Base-by-base conservation (phyloP, 2,329 filamentous ascomycete genomes). In the Lachnellula cervina region DNA sequence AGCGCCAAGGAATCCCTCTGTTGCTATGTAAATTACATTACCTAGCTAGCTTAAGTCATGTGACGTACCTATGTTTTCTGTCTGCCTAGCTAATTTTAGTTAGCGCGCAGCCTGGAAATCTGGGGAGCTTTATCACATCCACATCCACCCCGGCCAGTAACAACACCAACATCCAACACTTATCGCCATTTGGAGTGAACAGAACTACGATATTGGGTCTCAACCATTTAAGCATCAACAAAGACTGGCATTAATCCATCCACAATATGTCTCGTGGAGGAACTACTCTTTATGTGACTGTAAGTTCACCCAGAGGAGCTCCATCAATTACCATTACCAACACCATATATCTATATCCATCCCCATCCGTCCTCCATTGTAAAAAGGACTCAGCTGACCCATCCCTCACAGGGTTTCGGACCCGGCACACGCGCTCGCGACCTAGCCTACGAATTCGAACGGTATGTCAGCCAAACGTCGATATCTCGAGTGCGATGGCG, bases 401-500 rank as follows among this genome's bases (percentile, higher is more conserved):
- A 8, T 46, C 32, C 43, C 44, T 11, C 3, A 49, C 44, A 69
- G 67, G 94, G 94, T 83, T 99, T 99, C 77, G 95, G 93, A 83
- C 91, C 96, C 77, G 91, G 93, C 76, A 97, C 93, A 75, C 90
- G 94, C 81, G 91, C 94, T 75, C 90, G 94, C 85, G 92, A 99
- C 82, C 89, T 97, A 75, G 91, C 93, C 80, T 97, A 96, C 89
- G 93, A 97, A 83, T 97, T 97, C 89, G 93, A 97, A 92, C 91
- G 93, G 90, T 97, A 96, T 85, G 92, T 96, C 82, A 80, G 71
- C 73, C 74, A 73, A 61, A 73, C 73, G 71, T 74, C 77, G 75
- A 76, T 76, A 71, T 73, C 70, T 74, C 67, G 65, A 69, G 63
- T 70, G 70, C 69, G 63, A 68, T 67, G 68, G 70, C 69, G 63